Evolutionary conservation across 2,329 filamentous ascomycete genomes (phyloP).

Genomic region (Sarocladium brachiariae): DNA sequence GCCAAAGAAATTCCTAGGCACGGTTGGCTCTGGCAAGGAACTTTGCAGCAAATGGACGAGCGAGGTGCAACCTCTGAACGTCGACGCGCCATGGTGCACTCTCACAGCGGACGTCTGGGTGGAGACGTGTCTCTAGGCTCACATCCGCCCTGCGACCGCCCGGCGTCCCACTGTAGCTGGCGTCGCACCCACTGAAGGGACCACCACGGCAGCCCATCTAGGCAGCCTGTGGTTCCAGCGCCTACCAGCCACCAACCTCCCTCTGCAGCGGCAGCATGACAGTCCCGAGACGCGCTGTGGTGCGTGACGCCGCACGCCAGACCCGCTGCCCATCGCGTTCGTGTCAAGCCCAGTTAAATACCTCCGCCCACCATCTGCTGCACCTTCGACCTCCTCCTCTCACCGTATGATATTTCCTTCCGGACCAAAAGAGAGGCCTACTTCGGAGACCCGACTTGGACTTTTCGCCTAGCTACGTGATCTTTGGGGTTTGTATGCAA

Average conservation of each 20-base stretch:
- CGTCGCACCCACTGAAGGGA: neutral
- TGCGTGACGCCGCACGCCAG: slow-evolving; percentile 3
- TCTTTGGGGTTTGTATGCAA: too few relatives aligned
- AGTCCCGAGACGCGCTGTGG: slow-evolving; percentile 4
- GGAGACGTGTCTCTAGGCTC: slow-evolving; percentile 8
- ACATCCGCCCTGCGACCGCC: too few relatives aligned
- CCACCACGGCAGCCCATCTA: too few relatives aligned
- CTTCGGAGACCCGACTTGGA: neutral
- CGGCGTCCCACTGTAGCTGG: too few relatives aligned
- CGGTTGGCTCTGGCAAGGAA: neutral
- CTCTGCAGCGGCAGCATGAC: neutral
- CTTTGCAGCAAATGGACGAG: neutral
- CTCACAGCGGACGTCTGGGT: neutral
- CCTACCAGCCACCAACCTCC: slow-evolving; percentile 7
- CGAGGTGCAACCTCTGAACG: too few relatives aligned
- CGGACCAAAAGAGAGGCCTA: slow-evolving; percentile 4
- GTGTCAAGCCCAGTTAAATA: slow-evolving; percentile 10
- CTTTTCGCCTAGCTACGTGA: neutral
- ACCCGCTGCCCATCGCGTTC: slow-evolving; percentile 9
- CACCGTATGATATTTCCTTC: neutral
- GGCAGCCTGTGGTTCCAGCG: neutral
- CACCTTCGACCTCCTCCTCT: slow-evolving; percentile 3
- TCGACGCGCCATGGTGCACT: slow-evolving; percentile 3
- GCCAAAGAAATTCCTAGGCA: slow-evolving; percentile 1
- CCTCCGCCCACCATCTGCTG: slow-evolving; percentile 4